A percentile compares a stretch with the other conserved stretches of the same genome.
phyloP scores from a whole-genome alignment of 441 rosid species.

The Daphne laureola region DNA sequence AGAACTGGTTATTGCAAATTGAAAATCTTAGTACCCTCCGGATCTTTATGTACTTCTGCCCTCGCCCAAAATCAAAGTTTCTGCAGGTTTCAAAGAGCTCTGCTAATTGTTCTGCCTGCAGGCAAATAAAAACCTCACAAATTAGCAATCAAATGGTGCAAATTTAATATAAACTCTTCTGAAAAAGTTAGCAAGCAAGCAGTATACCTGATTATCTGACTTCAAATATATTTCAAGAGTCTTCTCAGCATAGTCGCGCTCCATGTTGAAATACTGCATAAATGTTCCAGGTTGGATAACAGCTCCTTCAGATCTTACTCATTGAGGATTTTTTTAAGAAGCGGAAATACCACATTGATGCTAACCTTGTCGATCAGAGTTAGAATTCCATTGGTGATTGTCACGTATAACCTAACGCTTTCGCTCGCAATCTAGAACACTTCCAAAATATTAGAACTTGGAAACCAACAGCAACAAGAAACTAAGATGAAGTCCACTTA shows the following conservation, averaged over 20 bases:
- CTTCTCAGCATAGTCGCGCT: slow-evolving; percentile 30
- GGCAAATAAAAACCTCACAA: neutral
- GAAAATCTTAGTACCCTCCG: slow-evolving; percentile 23
- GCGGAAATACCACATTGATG: neutral
- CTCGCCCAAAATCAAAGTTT: slow-evolving; percentile 25
- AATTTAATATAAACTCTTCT: neutral
- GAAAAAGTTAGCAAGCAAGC: neutral
- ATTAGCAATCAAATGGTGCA: neutral
- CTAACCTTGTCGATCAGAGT: slow-evolving; percentile 44
- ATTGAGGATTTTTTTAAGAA: neutral
- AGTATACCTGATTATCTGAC: slow-evolving; percentile 37
- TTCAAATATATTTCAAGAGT: slow-evolving; percentile 41
- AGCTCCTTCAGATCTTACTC: neutral
- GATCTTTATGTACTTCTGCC: slow-evolving; percentile 28
- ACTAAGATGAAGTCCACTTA: slow-evolving; percentile 19
- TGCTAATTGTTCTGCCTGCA: slow-evolving; percentile 35
- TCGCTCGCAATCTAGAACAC: slow-evolving; percentile 36
- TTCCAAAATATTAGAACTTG: slow-evolving; percentile 5
- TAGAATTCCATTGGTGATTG: slow-evolving; percentile 40
- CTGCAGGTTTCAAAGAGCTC: slow-evolving; percentile 41
- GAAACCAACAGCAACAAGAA: neutral
- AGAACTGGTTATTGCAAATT: neutral
- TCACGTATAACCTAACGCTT: slow-evolving; percentile 32
- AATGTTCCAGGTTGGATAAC: neutral
- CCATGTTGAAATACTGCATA: slow-evolving; percentile 48